Evolutionary conservation across 441 rosid genomes (phyloP), one percentile per base, ranked within the genome.

Genomic region (Breynia disticha): DNA sequence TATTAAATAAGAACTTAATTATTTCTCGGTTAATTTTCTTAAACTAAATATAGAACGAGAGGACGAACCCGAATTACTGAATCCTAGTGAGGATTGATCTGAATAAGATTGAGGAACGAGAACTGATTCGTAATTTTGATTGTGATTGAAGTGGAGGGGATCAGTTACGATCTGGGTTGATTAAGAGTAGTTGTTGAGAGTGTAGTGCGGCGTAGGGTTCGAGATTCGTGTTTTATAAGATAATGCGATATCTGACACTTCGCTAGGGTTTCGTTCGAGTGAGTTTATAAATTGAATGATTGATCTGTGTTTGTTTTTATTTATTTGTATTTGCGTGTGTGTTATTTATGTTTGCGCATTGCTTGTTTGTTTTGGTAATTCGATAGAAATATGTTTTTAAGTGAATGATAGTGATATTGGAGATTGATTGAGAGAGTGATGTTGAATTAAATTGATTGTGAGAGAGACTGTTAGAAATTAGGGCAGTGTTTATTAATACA

Each of bases 61-160:
- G 8, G 44, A 41, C 13, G 2, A 39, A 19, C 48, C 15, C 22
- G 47, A 39, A 55, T 39, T 49, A 44, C 35, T 43, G 24, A 62
- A 63, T 44, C 51, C 52, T 50, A 13, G 54, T 16, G 41, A 45
- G 11, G 57, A 45, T 57, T 55, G 57, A 63, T 51, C 53, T 16
- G 41, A 22, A 28, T 32, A 56, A 46, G 42, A 16, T 16, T 16
- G 16, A 37, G 15, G n/a, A 28, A 7, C 9, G 46, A n/a, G 43
- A 46, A 49, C 59, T 53, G 54, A 14, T 46, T 52, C 20, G 55
- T 37, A 16, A 21, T 49, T 43, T 15, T 56, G 42, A 16, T 47
- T 47, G n/a, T 7, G 11, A 21, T 15, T 15, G 57, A 20, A n/a
- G 18, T 5, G 14, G 16, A 8, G 9, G 8, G 43, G 56, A 11